Conservation (phyloP, 2,329 filamentous ascomycete species). For the Neonectria neomacrospora region DNA sequence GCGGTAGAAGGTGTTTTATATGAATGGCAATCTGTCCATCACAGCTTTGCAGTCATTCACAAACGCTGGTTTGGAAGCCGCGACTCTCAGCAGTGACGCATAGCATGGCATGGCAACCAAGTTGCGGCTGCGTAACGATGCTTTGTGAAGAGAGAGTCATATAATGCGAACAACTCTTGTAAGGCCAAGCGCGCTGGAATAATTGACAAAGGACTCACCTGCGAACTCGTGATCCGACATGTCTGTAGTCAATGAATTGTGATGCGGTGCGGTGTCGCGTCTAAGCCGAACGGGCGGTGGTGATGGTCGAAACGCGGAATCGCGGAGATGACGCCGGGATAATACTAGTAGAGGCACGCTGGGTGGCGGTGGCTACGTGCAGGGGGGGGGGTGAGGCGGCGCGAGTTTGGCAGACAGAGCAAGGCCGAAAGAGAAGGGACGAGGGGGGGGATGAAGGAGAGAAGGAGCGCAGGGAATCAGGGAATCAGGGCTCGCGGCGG, state of each 20-base stretch:
- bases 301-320: slow-evolving; percentile 4
- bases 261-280: not conserved
- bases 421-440: not conserved
- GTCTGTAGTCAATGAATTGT: slow-evolving; percentile 32
- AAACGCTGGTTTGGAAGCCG: not conserved
- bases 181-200: slow-evolving; percentile 21
- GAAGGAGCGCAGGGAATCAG: not conserved
- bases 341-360: not conserved
- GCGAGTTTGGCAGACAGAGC: slow-evolving; percentile 3
- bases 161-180: slow-evolving; percentile 1
- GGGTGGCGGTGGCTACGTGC: slow-evolving; percentile 13
- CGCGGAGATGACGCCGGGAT: not conserved
- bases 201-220: slow-evolving; percentile 57
- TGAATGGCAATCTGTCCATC: slow-evolving; percentile 1
- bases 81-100: slow-evolving; percentile 29
- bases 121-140: slow-evolving; percentile 8
- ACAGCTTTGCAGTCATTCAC: not conserved
- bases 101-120: slow-evolving; percentile 1
- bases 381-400: slow-evolving; percentile 8
- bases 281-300: slow-evolving; percentile 13
- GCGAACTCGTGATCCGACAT: slow-evolving; percentile 77
- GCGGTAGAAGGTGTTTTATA: not conserved
- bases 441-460: not conserved
- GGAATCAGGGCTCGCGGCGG: not conserved
- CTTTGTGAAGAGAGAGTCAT: slow-evolving; percentile 16